Conservation (phyloP, 1,139 yeast species). For the Geotrichum histeridarum region DNA sequence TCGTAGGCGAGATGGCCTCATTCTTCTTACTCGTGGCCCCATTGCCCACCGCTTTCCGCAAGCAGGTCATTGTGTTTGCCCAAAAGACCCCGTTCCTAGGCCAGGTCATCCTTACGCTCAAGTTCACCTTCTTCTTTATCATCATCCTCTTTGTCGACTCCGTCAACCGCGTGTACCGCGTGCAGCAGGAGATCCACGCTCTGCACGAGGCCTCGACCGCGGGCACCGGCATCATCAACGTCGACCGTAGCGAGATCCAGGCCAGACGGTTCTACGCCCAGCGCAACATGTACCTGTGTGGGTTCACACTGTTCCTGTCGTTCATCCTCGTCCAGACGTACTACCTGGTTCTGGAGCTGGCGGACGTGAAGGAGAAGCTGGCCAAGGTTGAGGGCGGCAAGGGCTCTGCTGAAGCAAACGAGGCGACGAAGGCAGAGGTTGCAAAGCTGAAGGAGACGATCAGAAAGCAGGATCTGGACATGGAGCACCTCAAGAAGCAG, state of each 20-base stretch:
- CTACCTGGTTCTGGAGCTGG: conserved; percentile 69
- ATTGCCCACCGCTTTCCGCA: conserved; percentile 69
- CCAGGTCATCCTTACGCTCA: conserved; percentile 70
- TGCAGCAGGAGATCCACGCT: conserved; percentile 49
- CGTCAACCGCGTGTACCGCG: conserved; percentile 73
- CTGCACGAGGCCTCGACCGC: conserved; percentile 17
- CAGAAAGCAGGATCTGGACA: conserved; percentile 56
- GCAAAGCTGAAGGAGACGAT: conserved; percentile 51
- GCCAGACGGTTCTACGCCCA: conserved; percentile 94
- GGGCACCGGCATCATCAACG: conserved; percentile 10
- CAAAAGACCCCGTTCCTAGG: conserved; percentile 70
- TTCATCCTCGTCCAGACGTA: conserved; percentile 81
- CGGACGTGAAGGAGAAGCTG: conserved; percentile 51
- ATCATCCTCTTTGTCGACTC: conserved; percentile 82
- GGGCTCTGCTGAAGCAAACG: conserved; percentile 14
- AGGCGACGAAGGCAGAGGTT: conserved; percentile 36
- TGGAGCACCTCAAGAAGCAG: conserved; percentile 65
- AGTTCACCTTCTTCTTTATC: conserved; percentile 80
- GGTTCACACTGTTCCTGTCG: conserved; percentile 87
- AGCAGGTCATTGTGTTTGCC: conserved; percentile 58
- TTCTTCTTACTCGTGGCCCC: conserved; percentile 83
- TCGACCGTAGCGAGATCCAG: conserved; percentile 71
- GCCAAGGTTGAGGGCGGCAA: not conserved
- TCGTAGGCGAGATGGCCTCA: conserved; percentile 69
- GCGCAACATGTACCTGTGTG: conserved; percentile 94